Conservation (phyloP, 2,329 filamentous ascomycete species). For the Hawksworthiomyces lignivorus region DNA sequence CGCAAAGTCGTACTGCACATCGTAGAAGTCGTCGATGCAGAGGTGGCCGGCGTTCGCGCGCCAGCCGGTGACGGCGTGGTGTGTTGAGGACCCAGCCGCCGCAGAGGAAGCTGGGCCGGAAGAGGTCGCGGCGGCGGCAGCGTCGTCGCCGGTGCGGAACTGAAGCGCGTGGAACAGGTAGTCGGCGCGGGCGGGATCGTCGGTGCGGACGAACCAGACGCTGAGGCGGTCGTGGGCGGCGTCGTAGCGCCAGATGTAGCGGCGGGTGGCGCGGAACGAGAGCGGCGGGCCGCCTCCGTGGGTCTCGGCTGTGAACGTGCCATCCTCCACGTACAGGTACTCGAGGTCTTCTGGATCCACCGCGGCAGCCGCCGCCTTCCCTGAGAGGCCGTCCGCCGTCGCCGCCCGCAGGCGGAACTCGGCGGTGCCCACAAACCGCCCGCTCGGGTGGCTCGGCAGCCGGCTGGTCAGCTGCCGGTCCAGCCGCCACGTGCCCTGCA, state of each 20-base stretch:
- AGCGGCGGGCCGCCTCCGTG: constrained; percentile 41
- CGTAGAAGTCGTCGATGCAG: constrained; percentile 64
- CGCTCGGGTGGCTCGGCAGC: constrained; percentile 52
- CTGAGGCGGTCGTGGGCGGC: constrained; percentile 53
- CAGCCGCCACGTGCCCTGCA: constrained; percentile 64
- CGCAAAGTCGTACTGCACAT: constrained; percentile 60
- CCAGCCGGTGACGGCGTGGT: constrained; percentile 39
- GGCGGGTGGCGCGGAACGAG: constrained; percentile 52
- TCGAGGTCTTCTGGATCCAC: constrained; percentile 36
- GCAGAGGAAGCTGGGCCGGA: no score
- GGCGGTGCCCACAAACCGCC: constrained; percentile 57
- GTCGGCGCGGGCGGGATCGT: constrained; percentile 55
- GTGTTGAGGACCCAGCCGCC: no score
- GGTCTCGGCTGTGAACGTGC: constrained; percentile 51
- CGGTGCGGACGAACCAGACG: constrained; percentile 65
- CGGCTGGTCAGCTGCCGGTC: constrained; percentile 47
- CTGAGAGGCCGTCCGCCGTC: constrained; percentile 40
- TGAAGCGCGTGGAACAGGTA: constrained; percentile 71
- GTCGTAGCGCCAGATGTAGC: constrained; percentile 67
- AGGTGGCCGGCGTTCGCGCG: constrained; percentile 59
- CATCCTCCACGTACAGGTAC: constrained; percentile 63
- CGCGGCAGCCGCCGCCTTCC: background rate
- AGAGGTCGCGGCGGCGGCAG: background rate
- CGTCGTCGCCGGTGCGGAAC: constrained; percentile 30
- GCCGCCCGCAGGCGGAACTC: constrained; percentile 55